Percentiles rank a stretch among this genome's conserved stretches.
Evolutionary conservation across 352 stramenopile genomes (phyloP).

Genomic region (Hyaloperonospora arabidopsidis): DNA sequence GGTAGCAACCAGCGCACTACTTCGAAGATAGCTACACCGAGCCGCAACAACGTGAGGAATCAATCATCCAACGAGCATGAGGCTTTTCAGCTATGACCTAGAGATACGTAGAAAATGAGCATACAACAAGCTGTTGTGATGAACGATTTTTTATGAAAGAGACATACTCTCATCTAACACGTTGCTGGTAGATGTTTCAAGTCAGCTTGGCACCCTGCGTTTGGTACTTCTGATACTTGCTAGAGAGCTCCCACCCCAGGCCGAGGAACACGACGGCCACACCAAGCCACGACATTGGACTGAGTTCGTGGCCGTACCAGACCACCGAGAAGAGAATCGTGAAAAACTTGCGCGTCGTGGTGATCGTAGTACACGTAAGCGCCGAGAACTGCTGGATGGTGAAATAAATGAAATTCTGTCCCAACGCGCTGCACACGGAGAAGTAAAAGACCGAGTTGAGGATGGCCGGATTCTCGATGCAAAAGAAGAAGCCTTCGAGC

Average conservation of each 20-base stretch:
- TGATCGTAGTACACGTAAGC: conserved; percentile 98
- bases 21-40: conserved; percentile 28
- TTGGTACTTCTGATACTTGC: conserved; percentile 84
- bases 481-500: conserved; percentile 66
- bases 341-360: conserved; percentile 99
- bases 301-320: conserved; percentile 92
- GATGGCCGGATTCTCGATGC: conserved; percentile 76
- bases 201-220: conserved; percentile 37
- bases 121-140: conserved; percentile 10
- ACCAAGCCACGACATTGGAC: conserved; percentile 85
- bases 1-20: conserved; percentile 14
- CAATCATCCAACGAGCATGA: conserved; percentile 2
- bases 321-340: conserved; percentile 97
- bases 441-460: conserved; percentile 89
- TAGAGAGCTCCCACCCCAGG: conserved; percentile 75
- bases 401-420: conserved; percentile 99
- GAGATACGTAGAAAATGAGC: conserved; percentile 1
- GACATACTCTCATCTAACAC: conserved; percentile 1
- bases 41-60: too few relatives aligned
- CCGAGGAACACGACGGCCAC: conserved; percentile 89
- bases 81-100: not conserved
- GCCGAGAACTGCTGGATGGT: conserved; percentile 97
- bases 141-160: not conserved
- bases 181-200: conserved; percentile 11
- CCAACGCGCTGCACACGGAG: conserved; percentile 91